These are phyloP conservation scores for Neofusicoccum umdonicola DNA, from an alignment of 2,329 filamentous ascomycete species.

Conservation along the genomic window DNA sequence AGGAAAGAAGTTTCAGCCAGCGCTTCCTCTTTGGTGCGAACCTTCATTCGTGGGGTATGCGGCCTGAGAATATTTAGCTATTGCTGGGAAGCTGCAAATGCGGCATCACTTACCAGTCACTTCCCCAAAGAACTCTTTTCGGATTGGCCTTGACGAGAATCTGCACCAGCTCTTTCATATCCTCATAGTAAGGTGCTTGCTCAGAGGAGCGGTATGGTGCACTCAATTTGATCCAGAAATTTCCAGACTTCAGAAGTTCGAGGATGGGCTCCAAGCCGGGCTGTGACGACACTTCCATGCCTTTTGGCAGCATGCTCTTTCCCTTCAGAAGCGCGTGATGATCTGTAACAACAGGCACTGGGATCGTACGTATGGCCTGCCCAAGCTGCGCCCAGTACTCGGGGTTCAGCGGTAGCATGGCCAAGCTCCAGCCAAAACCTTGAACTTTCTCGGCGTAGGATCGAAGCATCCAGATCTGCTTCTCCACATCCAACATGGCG, in stretches of 20 bases:
- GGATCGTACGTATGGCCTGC: constrained; percentile 24
- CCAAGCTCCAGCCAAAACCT: constrained; percentile 30
- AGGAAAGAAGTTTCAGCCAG: constrained; percentile 30
- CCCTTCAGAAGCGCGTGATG: constrained; percentile 40
- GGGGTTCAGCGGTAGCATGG: constrained; percentile 32
- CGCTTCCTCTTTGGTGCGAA: constrained; percentile 34
- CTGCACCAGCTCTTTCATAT: constrained; percentile 31
- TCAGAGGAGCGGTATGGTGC: constrained; percentile 38
- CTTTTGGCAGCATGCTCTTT: constrained; percentile 30
- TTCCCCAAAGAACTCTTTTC: constrained; percentile 36
- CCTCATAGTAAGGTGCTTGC: constrained; percentile 30
- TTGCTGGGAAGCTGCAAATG: too few relatives aligned
- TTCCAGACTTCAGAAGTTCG: constrained; percentile 30
- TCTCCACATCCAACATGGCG: constrained; percentile 33
- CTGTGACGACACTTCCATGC: constrained; percentile 27
- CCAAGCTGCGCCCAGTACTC: constrained; percentile 28
- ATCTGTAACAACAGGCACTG: constrained; percentile 27
- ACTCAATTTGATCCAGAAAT: constrained; percentile 39
- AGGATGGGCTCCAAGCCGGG: constrained; percentile 32
- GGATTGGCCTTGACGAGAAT: constrained; percentile 35
- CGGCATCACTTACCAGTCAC: constrained; percentile 31
- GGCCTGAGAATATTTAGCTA: constrained; percentile 25
- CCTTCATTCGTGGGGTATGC: constrained; percentile 40
- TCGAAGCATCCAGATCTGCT: constrained; percentile 32
- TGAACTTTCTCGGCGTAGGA: constrained; percentile 28